phyloP scores from a whole-genome alignment of 164 flowering plant genomes.

The Vitis amurensis region DNA sequence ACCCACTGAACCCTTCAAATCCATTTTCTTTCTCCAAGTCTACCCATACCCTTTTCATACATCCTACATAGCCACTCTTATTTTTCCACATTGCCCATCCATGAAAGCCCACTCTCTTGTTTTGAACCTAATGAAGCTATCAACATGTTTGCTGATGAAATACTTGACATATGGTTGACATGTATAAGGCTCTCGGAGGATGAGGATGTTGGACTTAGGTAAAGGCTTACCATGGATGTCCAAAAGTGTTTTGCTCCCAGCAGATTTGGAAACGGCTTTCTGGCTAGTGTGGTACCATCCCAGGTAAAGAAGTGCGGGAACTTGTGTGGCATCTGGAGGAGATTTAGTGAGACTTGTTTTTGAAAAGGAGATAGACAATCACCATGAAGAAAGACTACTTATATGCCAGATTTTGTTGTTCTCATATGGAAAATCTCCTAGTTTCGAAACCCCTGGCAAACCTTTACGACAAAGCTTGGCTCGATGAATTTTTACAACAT shows the following conservation, averaged over 20 bases:
- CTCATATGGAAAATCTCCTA: no score
- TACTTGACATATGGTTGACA: constrained; percentile 72
- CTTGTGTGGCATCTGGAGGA: constrained; percentile 40
- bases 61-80: no score
- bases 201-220: constrained; percentile 76
- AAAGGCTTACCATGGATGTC: constrained; percentile 59
- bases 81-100: no score
- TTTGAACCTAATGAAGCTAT: constrained; percentile 38
- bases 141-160: constrained; percentile 46
- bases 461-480: no score
- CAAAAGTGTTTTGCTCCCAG: constrained; percentile 47
- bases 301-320: constrained; percentile 80
- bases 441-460: no score
- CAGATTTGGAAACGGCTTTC: constrained; percentile 19
- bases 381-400: constrained; percentile 57
- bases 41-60: no score
- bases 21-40: no score
- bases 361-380: constrained; percentile 97
- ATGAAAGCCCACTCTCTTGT: neutral
- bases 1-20: no score
- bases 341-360: constrained; percentile 87
- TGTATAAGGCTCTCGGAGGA: constrained; percentile 87
- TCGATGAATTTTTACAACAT: no score
- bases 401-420: no score
- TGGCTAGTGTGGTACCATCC: constrained; percentile 40